Percentiles rank a stretch among this genome's conserved stretches.
Evolutionary conservation across 2,329 filamentous ascomycete genomes (phyloP).

Genomic region (Paecilomyces niveus): DNA sequence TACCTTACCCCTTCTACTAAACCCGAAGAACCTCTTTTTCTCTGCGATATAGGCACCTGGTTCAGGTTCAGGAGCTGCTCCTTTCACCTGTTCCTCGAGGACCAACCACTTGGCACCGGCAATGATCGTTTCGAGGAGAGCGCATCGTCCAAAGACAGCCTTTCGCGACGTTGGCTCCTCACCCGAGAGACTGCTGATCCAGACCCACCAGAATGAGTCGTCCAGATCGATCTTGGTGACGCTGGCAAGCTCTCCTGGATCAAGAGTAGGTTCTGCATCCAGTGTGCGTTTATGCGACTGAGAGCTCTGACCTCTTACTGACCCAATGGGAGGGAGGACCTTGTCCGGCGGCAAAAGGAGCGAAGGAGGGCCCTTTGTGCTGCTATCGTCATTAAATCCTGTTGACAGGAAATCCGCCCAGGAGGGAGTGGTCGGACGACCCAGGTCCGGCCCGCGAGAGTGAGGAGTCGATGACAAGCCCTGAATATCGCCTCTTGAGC

Average conservation of each 20-base stretch:
- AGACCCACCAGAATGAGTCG: constrained; percentile 99
- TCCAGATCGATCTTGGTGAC: constrained; percentile 81
- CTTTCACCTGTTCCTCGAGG: constrained; percentile 93
- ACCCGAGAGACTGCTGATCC: constrained; percentile 91
- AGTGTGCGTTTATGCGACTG: constrained; percentile 72
- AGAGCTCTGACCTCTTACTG: constrained; percentile 68
- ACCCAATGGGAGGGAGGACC: constrained; percentile 73
- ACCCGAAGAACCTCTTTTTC: constrained; percentile 92
- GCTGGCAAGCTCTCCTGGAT: constrained; percentile 90
- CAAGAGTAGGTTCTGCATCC: constrained; percentile 62
- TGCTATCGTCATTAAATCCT: constrained; percentile 74
- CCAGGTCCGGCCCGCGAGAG: constrained; percentile 60
- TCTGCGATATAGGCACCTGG: constrained; percentile 86
- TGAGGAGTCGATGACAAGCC: constrained; percentile 60
- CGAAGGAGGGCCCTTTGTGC: constrained; percentile 55
- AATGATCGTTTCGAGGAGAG: constrained; percentile 83
- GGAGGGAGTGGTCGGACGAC: constrained; percentile 85
- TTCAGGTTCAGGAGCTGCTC: constrained; percentile 76
- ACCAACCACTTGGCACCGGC: constrained; percentile 79
- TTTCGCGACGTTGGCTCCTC: constrained; percentile 84
- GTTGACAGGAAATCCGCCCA: constrained; percentile 98
- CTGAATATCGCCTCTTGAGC: constrained; percentile 27
- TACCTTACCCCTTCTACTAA: constrained; percentile 58
- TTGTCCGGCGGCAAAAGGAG: constrained; percentile 87
- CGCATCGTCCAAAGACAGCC: constrained; percentile 87